Conservation (phyloP, 208 protist species). For the Crithidia mellificae region DNA sequence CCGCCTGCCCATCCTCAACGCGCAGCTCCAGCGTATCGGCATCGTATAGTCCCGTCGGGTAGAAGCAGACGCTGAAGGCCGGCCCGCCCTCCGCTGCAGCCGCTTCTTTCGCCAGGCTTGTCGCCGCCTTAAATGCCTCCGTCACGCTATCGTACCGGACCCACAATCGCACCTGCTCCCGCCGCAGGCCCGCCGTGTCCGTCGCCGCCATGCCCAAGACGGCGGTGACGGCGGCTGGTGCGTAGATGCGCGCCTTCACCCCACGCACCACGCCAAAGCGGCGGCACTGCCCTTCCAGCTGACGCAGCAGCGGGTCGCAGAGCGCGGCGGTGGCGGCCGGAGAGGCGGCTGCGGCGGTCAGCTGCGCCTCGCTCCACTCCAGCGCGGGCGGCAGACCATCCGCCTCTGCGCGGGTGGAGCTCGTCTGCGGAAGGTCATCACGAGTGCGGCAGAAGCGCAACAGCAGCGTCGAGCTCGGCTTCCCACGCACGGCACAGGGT, state of each 20-base stretch:
- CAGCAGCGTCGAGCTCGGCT: slow-evolving; percentile 81
- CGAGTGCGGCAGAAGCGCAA: slow-evolving; percentile 50
- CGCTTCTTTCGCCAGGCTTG: slow-evolving; percentile 39
- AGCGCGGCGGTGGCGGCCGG: slow-evolving; percentile 6
- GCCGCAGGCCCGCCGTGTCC: slow-evolving; percentile 9
- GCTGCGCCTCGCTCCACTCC: slow-evolving; percentile 11
- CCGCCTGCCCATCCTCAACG: slow-evolving; percentile 34
- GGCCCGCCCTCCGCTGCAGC: slow-evolving; percentile 25
- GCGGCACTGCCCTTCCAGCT: slow-evolving; percentile 48
- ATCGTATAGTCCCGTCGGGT: slow-evolving; percentile 63
- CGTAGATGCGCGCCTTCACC: slow-evolving; percentile 39
- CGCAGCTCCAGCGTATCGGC: slow-evolving; percentile 40
- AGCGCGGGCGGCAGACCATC: too few species aligned
- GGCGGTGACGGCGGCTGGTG: slow-evolving; percentile 18
- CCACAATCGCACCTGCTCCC: slow-evolving; percentile 67
- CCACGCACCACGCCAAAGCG: slow-evolving; percentile 63
- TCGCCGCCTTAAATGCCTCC: slow-evolving; percentile 77
- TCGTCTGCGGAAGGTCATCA: too few species aligned
- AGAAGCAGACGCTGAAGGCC: slow-evolving; percentile 54
- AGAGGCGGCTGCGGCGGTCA: slow-evolving; percentile 23
- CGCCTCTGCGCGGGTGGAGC: too few species aligned
- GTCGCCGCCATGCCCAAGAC: slow-evolving; percentile 16
- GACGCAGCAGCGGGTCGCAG: slow-evolving; percentile 33
- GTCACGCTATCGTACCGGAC: slow-evolving; percentile 86
- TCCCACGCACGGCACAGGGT: slow-evolving; percentile 34